phyloP scores from a whole-genome alignment of 768 basidiomycete species.

The Tylopilus subfusipes region DNA sequence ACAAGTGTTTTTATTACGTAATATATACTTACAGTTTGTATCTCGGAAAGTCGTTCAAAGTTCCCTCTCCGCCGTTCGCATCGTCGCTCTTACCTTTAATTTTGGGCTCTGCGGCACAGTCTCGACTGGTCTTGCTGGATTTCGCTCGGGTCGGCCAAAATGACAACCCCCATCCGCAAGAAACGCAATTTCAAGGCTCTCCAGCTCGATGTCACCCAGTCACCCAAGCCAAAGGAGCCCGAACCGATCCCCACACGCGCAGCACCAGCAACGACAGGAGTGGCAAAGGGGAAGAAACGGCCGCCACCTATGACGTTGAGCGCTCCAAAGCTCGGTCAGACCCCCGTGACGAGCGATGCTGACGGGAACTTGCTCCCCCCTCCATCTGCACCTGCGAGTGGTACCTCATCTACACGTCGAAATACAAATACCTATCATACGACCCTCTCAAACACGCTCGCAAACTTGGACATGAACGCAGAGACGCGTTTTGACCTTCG shows the following conservation, averaged over 20 bases:
- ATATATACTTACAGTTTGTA: slow-evolving; percentile 6
- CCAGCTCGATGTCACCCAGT: slow-evolving; percentile 58
- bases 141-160: slow-evolving; percentile 14
- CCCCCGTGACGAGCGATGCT: slow-evolving; percentile 24
- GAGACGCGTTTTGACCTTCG: slow-evolving; percentile 82
- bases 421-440: slow-evolving; percentile 69
- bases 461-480: slow-evolving; percentile 80
- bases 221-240: slow-evolving; percentile 38
- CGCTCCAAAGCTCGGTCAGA: slow-evolving; percentile 58
- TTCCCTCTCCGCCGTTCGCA: slow-evolving; percentile 18
- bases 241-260: slow-evolving; percentile 46
- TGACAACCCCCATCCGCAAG: slow-evolving; percentile 72
- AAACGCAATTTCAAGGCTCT: slow-evolving; percentile 91
- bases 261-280: slow-evolving; percentile 38
- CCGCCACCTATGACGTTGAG: slow-evolving; percentile 83
- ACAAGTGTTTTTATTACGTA: slow-evolving; percentile 19
- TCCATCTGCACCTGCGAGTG: slow-evolving; percentile 52
- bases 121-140: slow-evolving; percentile 4
- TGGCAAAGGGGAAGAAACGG: slow-evolving; percentile 57
- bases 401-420: slow-evolving; percentile 51
- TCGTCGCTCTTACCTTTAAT: slow-evolving; percentile 9
- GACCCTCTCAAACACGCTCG: slow-evolving; percentile 78
- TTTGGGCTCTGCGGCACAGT: slow-evolving; percentile 1
- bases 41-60: slow-evolving; percentile 1
- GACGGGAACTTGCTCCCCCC: slow-evolving; percentile 48